Base-by-base conservation (phyloP, 2,329 filamentous ascomycete genomes). In the Aspergillus sp. region DNA sequence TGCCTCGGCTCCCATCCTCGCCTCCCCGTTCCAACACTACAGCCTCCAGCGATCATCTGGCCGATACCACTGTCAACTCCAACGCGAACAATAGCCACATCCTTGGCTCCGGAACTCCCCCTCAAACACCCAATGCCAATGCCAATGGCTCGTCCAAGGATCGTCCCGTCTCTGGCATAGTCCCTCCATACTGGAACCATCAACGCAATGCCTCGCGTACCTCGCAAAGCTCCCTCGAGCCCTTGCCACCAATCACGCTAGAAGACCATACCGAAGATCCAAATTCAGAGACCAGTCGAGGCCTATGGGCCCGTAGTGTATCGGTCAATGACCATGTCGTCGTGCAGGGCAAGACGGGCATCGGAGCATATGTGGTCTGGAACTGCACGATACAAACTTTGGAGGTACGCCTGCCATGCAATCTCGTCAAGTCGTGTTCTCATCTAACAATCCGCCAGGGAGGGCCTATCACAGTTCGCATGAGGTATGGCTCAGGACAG, bases 301-400 rank as follows among this genome's bases (percentile, higher is more conserved):
- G 80, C 0, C 76, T 86, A 50, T 88, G 85, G 84, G 85, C 85
- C 7, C 80, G 77, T 47, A 78, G 79, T 51, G 84, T 86, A 38
- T 75, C 77, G 5, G 82, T 88, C 48, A 79, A 85, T 51, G 83
- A 86, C 64, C 80, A 85, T 72, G 78, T 81, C 31, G 76, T 87
- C 58, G 79, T 88, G 25, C 78, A 79, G 55, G 84, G 83, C 7
- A 79, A 76, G 47, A 76, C 79, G 3, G 81, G 81, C 5, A 75
- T 86, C 45, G 93, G 93, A n/a, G 89, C 92, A 2, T 99, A 97
- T 75, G 90, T 97, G 1, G 91, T 96, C 6, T 99, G 90, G 89
- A 94, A 91, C 67, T 91, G 94, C 64, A 85, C 81, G 45, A 89
- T 99, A 42, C 86, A 94, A 70, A 97, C 91, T 3, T 76, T 97